These are phyloP conservation scores for Deuterostichococcus epilithicus DNA, from an alignment of 139 green algal species.

Conservation along the genomic window DNA sequence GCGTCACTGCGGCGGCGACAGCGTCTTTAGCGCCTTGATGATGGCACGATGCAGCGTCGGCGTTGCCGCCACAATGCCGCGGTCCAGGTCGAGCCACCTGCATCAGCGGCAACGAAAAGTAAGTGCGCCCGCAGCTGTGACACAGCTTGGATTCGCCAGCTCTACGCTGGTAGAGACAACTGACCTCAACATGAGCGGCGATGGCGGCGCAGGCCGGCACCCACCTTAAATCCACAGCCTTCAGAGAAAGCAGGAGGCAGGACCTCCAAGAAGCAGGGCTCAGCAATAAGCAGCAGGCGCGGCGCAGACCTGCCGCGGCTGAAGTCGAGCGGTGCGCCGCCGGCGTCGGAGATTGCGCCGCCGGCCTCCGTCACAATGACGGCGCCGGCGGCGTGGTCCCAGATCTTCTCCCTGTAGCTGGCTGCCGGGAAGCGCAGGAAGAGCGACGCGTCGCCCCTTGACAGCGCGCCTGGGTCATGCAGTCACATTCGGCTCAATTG, in stretches of 20 bases:
- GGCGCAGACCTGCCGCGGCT: too few relatives aligned
- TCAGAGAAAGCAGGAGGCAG: too few relatives aligned
- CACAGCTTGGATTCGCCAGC: too few relatives aligned
- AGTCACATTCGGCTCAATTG: background rate
- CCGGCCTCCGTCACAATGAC: constrained; percentile 85
- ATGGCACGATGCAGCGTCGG: constrained; percentile 35
- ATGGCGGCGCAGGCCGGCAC: too few relatives aligned
- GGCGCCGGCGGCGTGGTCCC: constrained; percentile 83
- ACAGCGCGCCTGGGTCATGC: constrained; percentile 39
- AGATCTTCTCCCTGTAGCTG: constrained; percentile 89
- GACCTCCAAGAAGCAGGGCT: too few relatives aligned
- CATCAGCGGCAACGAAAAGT: background rate
- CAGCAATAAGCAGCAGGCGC: too few relatives aligned
- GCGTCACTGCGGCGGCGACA: background rate
- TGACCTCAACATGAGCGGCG: too few relatives aligned
- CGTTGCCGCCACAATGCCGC: constrained; percentile 56
- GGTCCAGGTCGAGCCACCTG: constrained; percentile 42
- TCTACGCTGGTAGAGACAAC: too few relatives aligned
- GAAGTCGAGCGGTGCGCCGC: constrained; percentile 32
- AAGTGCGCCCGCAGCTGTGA: too few relatives aligned
- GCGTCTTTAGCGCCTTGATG: constrained; percentile 7
- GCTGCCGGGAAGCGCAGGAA: constrained; percentile 87
- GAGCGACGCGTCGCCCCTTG: constrained; percentile 73
- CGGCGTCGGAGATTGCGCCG: constrained; percentile 48
- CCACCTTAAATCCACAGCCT: too few relatives aligned